Evolutionary conservation across 2,329 filamentous ascomycete species (phyloP), one percentile per base, ranked within the genome.

Genomic region (Epichloe uncinata): DNA sequence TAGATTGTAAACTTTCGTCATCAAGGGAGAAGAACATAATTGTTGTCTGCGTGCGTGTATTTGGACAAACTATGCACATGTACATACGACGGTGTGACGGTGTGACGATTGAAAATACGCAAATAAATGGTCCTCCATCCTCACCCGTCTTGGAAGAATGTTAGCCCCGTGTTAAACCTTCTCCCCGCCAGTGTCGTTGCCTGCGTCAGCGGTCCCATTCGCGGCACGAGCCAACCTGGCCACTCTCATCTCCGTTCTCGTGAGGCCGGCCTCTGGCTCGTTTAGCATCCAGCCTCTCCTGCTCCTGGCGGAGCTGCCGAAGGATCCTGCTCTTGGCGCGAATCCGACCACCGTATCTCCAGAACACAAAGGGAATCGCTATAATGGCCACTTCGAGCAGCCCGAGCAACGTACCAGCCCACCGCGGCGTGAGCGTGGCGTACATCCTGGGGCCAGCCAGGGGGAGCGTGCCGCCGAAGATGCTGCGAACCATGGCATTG

Each of bases 321-420:
- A 75, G 69, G 13, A 77, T 61, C 0, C 67, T 69, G 49, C 75
- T 79, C 59, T 66, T 73, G 5, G 69, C 67, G 3, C 78, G 67
- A 48, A 82, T 80, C 50, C 61, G 63, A 36, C 70, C 69, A 0
- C 78, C 78, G 56, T 76, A 81, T 33, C 70, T 69, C 64, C 87
- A 93, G 59, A 94, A 93, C 0, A 87, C 72, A 50, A 91, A 76
- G 0, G 87, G 87, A 44, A 93, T 89, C 0, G 88, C 87, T 15
- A 93, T 83, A 58, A 88, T 77, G 0, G 73, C 69, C 2, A 87
- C 77, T 58, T 91, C 85, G 2, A 94, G 67, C 48, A 90, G 59
- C 0, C 84, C 86, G 3, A 93, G 69, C 44, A 93, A 68, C 0
- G 85, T 90, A 0, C 84, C 85, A 0, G 85, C 82, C 87, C 87